Conservation (phyloP, 371 early-diverging fungal genomes). For the Mortierella sp. region DNA sequence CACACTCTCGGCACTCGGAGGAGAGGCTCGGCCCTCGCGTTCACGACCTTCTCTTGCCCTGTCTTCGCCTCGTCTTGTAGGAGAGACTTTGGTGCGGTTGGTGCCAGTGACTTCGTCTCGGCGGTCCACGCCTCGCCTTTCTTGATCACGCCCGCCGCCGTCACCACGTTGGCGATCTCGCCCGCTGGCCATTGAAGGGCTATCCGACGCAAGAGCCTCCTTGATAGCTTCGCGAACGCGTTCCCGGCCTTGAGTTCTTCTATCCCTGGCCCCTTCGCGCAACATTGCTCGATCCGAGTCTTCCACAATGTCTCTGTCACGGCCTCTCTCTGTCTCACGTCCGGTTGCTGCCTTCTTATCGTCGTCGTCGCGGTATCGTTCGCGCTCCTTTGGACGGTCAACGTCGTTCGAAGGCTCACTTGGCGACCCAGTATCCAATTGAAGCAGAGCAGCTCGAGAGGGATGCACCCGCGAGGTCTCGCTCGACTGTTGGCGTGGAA, state of each 20-base stretch:
- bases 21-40: constrained; percentile 11
- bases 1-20: constrained; percentile 11
- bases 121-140: constrained; percentile 25
- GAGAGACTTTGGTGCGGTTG: constrained; percentile 19
- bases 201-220: constrained; percentile 6
- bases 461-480: background rate
- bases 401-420: background rate
- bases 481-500: background rate
- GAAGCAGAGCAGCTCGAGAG: background rate
- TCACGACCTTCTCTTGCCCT: constrained; percentile 19
- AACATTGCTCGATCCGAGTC: constrained; percentile 4
- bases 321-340: background rate
- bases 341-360: constrained; percentile 10
- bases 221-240: constrained; percentile 15
- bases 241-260: constrained; percentile 26
- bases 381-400: constrained; percentile 23
- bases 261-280: constrained; percentile 17
- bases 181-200: background rate
- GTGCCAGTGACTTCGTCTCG: constrained; percentile 14
- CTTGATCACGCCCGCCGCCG: constrained; percentile 22
- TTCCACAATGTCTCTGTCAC: background rate
- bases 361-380: constrained; percentile 29
- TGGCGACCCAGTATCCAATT: background rate
- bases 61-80: constrained; percentile 25
- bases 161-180: constrained; percentile 30